These are phyloP conservation scores for Calamus simplicifolius DNA, from an alignment of 176 grass and related monocot species.

Conservation along the genomic window DNA sequence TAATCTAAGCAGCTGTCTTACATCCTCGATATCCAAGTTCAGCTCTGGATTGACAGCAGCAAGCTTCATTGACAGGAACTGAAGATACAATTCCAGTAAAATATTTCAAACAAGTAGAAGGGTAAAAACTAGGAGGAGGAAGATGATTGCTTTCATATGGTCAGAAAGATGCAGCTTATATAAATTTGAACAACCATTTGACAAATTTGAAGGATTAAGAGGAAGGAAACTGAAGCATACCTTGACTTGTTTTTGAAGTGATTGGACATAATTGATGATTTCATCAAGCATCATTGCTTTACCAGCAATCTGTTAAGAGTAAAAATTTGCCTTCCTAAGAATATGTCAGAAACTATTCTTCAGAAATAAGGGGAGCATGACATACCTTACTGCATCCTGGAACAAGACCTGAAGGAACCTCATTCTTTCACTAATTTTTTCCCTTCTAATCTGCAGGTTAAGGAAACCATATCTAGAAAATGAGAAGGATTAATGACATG, in stretches of 20 bases:
- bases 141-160: too few relatives aligned
- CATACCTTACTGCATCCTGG: constrained; percentile 83
- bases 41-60: constrained; percentile 44
- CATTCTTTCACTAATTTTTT: constrained; percentile 96
- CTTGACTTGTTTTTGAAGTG: constrained; percentile 85
- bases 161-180: too few relatives aligned
- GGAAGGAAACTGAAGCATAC: constrained; percentile 9
- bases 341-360: background rate
- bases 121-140: too few relatives aligned
- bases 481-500: constrained; percentile 8
- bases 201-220: too few relatives aligned
- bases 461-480: background rate
- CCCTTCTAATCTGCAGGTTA: constrained; percentile 69
- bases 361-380: constrained; percentile 5
- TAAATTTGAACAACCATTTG: too few relatives aligned
- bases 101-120: too few relatives aligned
- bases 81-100: constrained; percentile 13
- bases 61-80: constrained; percentile 97
- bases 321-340: background rate
- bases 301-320: constrained; percentile 56
- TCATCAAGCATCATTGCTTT: constrained; percentile 99
- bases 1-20: constrained; percentile 19
- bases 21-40: constrained; percentile 51
- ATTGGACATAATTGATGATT: constrained; percentile 98
- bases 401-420: constrained; percentile 86